A percentile compares a stretch with the other conserved stretches of the same genome.
Conservation (phyloP, 148 eudicot genomes). For the Vaccinium darrowii region DNA sequence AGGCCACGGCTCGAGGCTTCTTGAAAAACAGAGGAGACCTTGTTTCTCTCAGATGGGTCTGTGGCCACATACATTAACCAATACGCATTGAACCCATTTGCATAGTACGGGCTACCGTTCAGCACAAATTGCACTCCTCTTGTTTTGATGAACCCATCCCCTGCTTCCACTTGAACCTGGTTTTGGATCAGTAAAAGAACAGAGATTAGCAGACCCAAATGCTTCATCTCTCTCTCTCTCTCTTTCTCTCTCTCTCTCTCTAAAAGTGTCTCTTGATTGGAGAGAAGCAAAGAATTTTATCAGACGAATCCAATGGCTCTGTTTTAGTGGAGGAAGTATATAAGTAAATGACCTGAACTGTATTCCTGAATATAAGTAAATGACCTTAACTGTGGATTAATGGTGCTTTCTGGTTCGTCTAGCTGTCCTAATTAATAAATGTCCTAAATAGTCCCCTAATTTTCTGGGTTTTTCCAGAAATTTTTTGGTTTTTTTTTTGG, state of each 20-base stretch:
- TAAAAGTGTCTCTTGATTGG: background rate
- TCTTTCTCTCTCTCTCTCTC: background rate
- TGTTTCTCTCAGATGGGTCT: slow-evolving; percentile 39
- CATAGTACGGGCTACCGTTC: slow-evolving; percentile 49
- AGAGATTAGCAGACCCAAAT: slow-evolving; percentile 13
- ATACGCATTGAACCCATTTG: slow-evolving; percentile 77
- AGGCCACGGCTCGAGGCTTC: slow-evolving; percentile 52
- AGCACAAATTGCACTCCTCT: slow-evolving; percentile 43
- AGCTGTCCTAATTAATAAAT: background rate
- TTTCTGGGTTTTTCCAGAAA: background rate
- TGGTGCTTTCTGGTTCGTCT: background rate
- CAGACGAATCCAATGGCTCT: background rate
- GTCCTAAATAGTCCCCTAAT: background rate
- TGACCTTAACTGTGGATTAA: background rate
- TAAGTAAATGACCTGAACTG: background rate
- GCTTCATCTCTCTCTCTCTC: slow-evolving; percentile 30
- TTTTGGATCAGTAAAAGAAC: slow-evolving; percentile 20
- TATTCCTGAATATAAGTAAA: no score
- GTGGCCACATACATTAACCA: slow-evolving; percentile 68
- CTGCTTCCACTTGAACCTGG: slow-evolving; percentile 17
- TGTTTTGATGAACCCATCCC: slow-evolving; percentile 35
- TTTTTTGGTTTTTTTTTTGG: background rate
- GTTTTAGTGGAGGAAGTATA: background rate
- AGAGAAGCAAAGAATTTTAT: background rate
- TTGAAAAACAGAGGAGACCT: slow-evolving; percentile 41